A percentile compares a stretch with the other conserved stretches of the same genome.
These are phyloP conservation scores for Aspergillus floridensis DNA, from an alignment of 2,329 filamentous ascomycete genomes.

Conservation along the genomic window DNA sequence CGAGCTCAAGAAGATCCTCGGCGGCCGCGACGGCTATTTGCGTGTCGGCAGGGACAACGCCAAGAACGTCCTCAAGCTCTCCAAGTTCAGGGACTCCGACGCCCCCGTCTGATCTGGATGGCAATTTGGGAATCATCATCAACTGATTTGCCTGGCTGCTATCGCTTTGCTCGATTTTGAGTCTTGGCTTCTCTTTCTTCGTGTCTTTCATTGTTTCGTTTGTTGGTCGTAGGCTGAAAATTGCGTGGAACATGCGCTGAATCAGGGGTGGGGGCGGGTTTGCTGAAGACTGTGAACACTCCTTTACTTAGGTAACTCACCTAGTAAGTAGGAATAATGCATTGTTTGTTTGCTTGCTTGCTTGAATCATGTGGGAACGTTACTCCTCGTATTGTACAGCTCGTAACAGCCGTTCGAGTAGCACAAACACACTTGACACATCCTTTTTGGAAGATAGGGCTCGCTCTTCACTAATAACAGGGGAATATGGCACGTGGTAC, in stretches of 20 bases:
- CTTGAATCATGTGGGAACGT: background rate
- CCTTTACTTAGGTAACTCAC: background rate
- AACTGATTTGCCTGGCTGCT: background rate
- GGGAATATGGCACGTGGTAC: too few species aligned
- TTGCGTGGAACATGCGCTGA: too few species aligned
- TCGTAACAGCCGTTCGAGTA: too few species aligned
- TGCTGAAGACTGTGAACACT: background rate
- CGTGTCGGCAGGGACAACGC: slow-evolving; percentile 43
- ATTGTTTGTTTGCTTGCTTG: background rate
- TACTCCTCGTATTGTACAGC: background rate
- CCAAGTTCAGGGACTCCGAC: slow-evolving; percentile 14
- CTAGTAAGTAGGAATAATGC: background rate
- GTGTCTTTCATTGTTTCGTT: background rate
- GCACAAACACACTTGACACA: too few species aligned
- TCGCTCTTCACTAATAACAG: too few species aligned
- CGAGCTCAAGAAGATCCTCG: slow-evolving; percentile 8
- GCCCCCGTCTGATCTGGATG: slow-evolving; percentile 1
- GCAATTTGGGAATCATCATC: too few species aligned
- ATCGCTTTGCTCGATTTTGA: background rate
- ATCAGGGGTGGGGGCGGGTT: too few species aligned
- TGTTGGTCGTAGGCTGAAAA: too few species aligned
- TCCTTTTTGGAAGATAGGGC: too few species aligned
- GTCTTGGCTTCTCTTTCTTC: background rate
- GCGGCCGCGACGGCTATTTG: slow-evolving; percentile 29
- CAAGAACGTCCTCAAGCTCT: slow-evolving; percentile 35